phyloP scores from a whole-genome alignment of 1,284 basidiomycete species.

The Athelia psychrophila region DNA sequence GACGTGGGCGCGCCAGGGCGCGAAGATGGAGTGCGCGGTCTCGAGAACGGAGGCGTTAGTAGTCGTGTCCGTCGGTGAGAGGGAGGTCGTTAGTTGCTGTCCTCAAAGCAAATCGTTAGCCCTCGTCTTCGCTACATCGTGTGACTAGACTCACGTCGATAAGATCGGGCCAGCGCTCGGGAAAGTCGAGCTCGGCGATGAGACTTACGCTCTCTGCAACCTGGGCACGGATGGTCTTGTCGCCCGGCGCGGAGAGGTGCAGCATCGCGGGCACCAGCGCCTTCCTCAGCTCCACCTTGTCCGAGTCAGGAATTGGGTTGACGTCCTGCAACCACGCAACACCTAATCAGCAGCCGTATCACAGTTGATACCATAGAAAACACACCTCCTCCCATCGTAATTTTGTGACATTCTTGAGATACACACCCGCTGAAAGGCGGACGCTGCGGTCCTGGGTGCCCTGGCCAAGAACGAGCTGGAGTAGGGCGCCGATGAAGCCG shows the following conservation, averaged over 20 bases:
- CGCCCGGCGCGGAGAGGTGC: conserved; percentile 60
- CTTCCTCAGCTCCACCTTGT: conserved; percentile 66
- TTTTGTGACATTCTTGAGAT: conserved; percentile 87
- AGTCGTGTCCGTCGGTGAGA: conserved; percentile 71
- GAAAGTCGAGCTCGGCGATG: conserved; percentile 88
- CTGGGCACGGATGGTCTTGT: conserved; percentile 74
- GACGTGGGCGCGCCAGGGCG: conserved; percentile 89
- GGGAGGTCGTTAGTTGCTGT: conserved; percentile 82
- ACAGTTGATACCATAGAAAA: conserved; percentile 13
- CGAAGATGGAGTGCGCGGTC: conserved; percentile 95
- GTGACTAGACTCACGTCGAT: conserved; percentile 65
- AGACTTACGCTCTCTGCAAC: conserved; percentile 88
- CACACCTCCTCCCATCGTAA: conserved; percentile 84
- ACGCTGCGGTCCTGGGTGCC: conserved; percentile 64
- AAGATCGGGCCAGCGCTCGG: conserved; percentile 78
- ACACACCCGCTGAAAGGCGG: conserved; percentile 80
- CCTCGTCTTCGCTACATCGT: conserved; percentile 3
- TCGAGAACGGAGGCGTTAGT: conserved; percentile 83
- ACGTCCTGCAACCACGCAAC: conserved; percentile 51
- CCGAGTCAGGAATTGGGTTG: conserved; percentile 54
- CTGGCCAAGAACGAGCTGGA: conserved; percentile 69
- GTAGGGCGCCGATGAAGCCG: conserved; percentile 76
- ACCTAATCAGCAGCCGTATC: conserved; percentile 3
- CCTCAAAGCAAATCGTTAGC: background rate
- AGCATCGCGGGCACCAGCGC: conserved; percentile 85